A percentile compares a stretch with the other conserved stretches of the same genome.
These are phyloP conservation scores for Allium fistulosum DNA, from an alignment of 106 monocot genomes.

Conservation along the genomic window DNA sequence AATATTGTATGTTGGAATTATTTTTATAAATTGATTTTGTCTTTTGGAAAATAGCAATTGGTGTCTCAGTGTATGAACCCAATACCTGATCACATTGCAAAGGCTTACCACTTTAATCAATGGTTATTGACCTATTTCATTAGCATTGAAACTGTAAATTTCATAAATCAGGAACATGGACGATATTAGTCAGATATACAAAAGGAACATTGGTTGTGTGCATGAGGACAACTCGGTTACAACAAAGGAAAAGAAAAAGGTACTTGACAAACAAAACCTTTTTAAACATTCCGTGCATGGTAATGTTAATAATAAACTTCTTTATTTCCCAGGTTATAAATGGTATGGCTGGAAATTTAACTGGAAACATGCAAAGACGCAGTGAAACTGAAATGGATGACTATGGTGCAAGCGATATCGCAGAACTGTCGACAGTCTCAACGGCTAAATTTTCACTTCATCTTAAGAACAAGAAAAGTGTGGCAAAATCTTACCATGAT, in stretches of 20 bases:
- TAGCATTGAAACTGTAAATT: too few relatives aligned
- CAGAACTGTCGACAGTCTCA: conserved; percentile 39
- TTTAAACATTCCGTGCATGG: too few relatives aligned
- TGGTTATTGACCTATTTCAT: too few relatives aligned
- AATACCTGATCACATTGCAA: too few relatives aligned
- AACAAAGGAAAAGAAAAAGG: conserved; percentile 66
- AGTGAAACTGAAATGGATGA: conserved; percentile 20
- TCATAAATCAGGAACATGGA: conserved; percentile 36
- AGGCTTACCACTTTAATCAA: too few relatives aligned
- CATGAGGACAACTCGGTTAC: conserved; percentile 20
- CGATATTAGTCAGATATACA: conserved; percentile 38
- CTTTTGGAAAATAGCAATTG: too few relatives aligned
- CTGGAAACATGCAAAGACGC: conserved; percentile 42
- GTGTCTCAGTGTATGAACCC: too few relatives aligned
- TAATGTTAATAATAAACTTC: conserved; percentile 7
- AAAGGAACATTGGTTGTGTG: conserved; percentile 11
- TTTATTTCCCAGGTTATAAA: conserved; percentile 45
- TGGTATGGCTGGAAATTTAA: conserved; percentile 39
- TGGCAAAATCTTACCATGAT: conserved; percentile 26
- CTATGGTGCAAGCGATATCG: conserved; percentile 14
- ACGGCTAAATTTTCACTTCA: conserved; percentile 27
- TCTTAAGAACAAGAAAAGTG: conserved; percentile 15
- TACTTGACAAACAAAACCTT: conserved; percentile 2
- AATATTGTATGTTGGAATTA: too few relatives aligned
- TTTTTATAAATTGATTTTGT: too few relatives aligned